Base-by-base conservation (phyloP, 116 monocot genomes). In the Posidonia oceanica region DNA sequence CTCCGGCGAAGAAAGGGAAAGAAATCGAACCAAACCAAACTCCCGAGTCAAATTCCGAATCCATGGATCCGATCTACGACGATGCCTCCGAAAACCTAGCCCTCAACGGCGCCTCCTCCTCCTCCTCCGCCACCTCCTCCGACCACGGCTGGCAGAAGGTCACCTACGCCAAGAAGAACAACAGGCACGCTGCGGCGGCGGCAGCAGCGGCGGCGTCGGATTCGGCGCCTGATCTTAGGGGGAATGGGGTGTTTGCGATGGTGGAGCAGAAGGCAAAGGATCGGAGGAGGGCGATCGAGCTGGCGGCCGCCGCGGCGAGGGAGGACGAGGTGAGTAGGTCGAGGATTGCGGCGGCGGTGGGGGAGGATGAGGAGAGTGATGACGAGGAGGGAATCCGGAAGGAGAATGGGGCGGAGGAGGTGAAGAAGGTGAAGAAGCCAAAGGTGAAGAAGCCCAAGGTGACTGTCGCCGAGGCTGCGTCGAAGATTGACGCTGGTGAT, bases 81-180 rank as follows among this genome's bases (percentile, higher is more conserved):
- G 48, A 18, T 17, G 41, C 41, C 66, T 6, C 39, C n/a, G 42
- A 66, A 66, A 66, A 7, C 44, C 41, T 18, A 17, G 42, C 39
- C 23, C 14, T 20, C 38, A 63, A 63, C 72, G 72, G 52, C 51
- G 63, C 71, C n/a, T 54, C 74, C 53, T 69, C 77, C n/a, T 51
- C 74, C 7, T 18, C 70, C 59, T 63, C 82, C 62, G 52, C 73
- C 14, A 39, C 76, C 39, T 23, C 70, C 62, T 63, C 82, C 23
- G 75, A 85, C 48, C 77, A 91, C 67, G 95, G 95, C 16, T 96
- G 95, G 95, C 88, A 96, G 81, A 91, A 85, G 84, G 95, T 96
- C 54, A 74, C 81, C 57, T 91, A 91, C 78, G 48, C 83, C 66
- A 96, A 96, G 52, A 39, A 20, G 12, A 66, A 38, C 41, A 48